Conservation (phyloP, 73 alveolate species). For the Durusdinium trenchii region DNA sequence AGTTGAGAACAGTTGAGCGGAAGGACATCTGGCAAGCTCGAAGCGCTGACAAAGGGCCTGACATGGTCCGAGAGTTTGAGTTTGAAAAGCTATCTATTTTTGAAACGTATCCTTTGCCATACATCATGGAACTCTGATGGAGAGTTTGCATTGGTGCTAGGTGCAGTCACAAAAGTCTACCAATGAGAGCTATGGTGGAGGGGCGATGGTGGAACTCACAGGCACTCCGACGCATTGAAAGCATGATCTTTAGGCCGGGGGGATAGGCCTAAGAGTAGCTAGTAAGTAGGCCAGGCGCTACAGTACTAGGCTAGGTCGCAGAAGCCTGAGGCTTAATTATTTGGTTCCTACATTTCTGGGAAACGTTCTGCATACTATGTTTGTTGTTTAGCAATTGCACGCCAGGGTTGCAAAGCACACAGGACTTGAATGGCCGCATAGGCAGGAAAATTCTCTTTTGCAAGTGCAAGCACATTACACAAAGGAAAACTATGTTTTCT, state of each 20-base stretch:
- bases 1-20: not conserved
- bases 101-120: no score
- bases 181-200: not conserved
- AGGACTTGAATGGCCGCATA: slow-evolving; percentile 64
- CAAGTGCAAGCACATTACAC: no score
- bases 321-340: no score
- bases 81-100: no score
- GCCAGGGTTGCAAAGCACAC: slow-evolving; percentile 29
- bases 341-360: no score
- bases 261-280: not conserved
- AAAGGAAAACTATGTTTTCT: no score
- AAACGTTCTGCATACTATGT: not conserved
- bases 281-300: no score
- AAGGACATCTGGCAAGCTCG: not conserved
- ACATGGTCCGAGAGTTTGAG: no score
- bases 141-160: no score
- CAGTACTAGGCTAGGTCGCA: no score
- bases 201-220: slow-evolving; percentile 67
- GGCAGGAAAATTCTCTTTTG: not conserved
- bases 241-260: not conserved
- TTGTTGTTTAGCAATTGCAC: not conserved
- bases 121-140: no score
- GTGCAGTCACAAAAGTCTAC: not conserved
- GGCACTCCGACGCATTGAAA: not conserved
- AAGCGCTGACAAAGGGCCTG: not conserved